Base-by-base conservation (phyloP, 441 rosid species). In the Eutrema salsugineum region DNA sequence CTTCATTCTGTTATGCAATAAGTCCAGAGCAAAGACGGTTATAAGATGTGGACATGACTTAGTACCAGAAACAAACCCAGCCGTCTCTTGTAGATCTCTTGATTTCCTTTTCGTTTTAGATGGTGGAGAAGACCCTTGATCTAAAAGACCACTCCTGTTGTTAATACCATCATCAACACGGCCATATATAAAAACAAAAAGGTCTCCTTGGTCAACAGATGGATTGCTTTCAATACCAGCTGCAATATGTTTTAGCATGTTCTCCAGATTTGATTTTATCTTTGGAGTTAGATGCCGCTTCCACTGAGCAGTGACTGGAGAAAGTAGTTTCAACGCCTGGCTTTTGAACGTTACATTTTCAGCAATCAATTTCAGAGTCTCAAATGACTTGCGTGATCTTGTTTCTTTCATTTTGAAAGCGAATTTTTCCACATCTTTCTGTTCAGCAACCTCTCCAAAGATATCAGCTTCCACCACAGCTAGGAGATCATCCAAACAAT, bases 331-430 rank as follows among this genome's bases (percentile, higher is more conserved):
- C 72, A 81, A 79, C 43, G 89, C 88, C 58, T 91, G 84, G 67
- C 70, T 83, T 86, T 78, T 87, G 77, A 96, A 96, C 58, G 96
- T 91, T 61, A 91, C 64, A 60, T 71, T 82, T 81, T 85, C 84
- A 28, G 96, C 89, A 79, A 96, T 87, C 85, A 93, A 57, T 79
- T 83, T 83, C 78, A 93, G 80, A 51, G 97, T 85, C 73, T 93
- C 97, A 58, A 82, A 86, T 27, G 99, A 96, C 80, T 73, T 90
- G 73, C 81, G 73, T 78, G 78, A 83, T 83, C 76, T 84, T 35
- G 98, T 90, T 84, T 96, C 99, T 77, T 91, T 96, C 98, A 91
- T 96, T 78, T 93, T 96, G 32, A 87, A 81, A 71, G 91, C 87
- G 66, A 91, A 88, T 82, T 90, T 91, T 28, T 82, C 91, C 77